Evolutionary conservation across 2,329 filamentous ascomycete genomes (phyloP).

Genomic region (Polytolypa hystricis): DNA sequence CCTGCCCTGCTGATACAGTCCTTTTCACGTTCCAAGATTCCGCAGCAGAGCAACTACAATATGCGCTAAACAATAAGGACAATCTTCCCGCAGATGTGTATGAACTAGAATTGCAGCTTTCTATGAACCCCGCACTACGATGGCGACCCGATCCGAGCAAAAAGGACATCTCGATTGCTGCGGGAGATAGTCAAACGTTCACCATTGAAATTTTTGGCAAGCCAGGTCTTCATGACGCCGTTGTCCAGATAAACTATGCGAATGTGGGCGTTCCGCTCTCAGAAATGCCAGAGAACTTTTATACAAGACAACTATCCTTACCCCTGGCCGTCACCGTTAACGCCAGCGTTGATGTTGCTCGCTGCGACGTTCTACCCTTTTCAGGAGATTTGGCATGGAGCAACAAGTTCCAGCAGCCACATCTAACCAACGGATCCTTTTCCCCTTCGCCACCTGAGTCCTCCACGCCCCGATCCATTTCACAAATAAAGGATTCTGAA

Average conservation of each 20-base stretch:
- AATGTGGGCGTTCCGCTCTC: conserved; percentile 60
- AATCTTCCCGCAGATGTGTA: conserved; percentile 69
- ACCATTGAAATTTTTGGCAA: conserved; percentile 79
- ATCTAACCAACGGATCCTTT: conserved; percentile 1
- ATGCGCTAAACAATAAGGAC: conserved; percentile 64
- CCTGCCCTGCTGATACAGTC: conserved; percentile 68
- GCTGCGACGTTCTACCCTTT: conserved; percentile 69
- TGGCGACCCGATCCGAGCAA: conserved; percentile 43
- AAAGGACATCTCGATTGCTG: conserved; percentile 49
- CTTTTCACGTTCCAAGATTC: conserved; percentile 86
- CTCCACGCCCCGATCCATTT: conserved; percentile 11
- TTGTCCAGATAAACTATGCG: conserved; percentile 78
- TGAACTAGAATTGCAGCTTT: conserved; percentile 71
- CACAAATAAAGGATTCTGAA: conserved; percentile 23
- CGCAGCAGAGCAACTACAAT: conserved; percentile 64
- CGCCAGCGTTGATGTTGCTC: conserved; percentile 70
- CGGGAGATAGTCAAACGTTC: conserved; percentile 59
- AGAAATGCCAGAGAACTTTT: conserved; percentile 62
- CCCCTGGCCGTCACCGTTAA: conserved; percentile 85
- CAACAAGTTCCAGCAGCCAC: conserved; percentile 16
- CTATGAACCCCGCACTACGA: conserved; percentile 55
- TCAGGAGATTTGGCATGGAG: conserved; percentile 58
- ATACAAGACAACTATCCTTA: conserved; percentile 70
- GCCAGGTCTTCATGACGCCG: conserved; percentile 66
- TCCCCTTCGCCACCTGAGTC: too few relatives aligned